A percentile compares a stretch with the other conserved stretches of the same genome.
These are phyloP conservation scores for Podospora sp. DNA, from an alignment of 495 filamentous ascomycete genomes.

Conservation along the genomic window DNA sequence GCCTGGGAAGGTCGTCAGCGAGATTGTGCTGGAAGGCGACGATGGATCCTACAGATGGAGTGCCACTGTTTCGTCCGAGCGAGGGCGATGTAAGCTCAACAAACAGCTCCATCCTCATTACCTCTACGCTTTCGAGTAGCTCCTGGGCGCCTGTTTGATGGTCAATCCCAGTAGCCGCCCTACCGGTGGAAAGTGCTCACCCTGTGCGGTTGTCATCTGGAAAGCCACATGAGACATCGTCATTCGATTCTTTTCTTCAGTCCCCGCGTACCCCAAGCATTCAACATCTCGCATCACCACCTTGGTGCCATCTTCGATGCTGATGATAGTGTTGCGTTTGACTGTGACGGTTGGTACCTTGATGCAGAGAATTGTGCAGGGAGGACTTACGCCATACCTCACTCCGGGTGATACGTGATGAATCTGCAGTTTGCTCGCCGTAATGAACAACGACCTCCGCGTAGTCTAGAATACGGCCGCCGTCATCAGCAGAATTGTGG, in stretches of 20 bases:
- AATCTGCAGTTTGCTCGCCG: not conserved
- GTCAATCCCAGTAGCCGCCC: not conserved
- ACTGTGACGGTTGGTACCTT: not conserved
- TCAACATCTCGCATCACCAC: constrained; percentile 19
- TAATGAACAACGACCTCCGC: constrained; percentile 7
- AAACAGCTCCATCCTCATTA: constrained; percentile 31
- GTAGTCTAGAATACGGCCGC: not conserved
- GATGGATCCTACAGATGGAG: constrained; percentile 24
- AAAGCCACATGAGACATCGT: constrained; percentile 1
- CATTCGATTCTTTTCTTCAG: not conserved
- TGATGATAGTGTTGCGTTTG: constrained; percentile 9
- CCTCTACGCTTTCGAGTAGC: constrained; percentile 25
- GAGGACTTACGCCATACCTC: constrained; percentile 4
- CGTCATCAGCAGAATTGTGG: not conserved
- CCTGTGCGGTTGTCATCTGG: constrained; percentile 3
- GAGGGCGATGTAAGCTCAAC: constrained; percentile 20
- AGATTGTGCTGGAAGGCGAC: not conserved
- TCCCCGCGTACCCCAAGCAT: constrained; percentile 10
- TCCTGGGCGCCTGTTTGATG: constrained; percentile 8
- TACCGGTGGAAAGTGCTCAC: not conserved
- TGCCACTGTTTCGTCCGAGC: constrained; percentile 25
- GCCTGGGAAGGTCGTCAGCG: not conserved
- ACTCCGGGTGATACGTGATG: not conserved
- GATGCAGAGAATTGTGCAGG: not conserved
- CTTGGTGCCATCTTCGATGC: not conserved